Conservation (phyloP, 2,329 filamentous ascomycete genomes). For the Pyrenochaeta sp. region DNA sequence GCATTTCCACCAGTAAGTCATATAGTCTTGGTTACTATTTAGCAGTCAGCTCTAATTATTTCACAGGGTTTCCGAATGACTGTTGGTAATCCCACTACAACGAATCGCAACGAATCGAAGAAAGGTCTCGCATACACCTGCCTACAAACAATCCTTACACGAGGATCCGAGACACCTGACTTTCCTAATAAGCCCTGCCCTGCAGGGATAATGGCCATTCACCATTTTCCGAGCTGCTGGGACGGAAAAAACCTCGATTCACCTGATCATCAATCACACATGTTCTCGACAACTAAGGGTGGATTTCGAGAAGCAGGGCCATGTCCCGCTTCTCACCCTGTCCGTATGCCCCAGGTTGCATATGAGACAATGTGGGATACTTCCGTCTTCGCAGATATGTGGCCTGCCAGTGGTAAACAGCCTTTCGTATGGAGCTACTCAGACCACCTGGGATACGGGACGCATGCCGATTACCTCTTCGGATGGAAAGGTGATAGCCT, state of each 20-base stretch:
- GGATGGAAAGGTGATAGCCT: constrained; percentile 39
- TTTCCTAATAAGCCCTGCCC: constrained; percentile 33
- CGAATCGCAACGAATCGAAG: constrained; percentile 11
- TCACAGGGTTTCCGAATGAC: constrained; percentile 43
- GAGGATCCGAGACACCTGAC: constrained; percentile 11
- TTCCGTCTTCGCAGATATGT: constrained; percentile 30
- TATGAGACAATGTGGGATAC: constrained; percentile 44
- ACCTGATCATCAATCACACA: constrained; percentile 62
- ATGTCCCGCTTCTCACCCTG: constrained; percentile 37
- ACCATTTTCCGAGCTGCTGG: constrained; percentile 68
- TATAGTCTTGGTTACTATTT: not conserved
- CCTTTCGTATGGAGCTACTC: constrained; percentile 33
- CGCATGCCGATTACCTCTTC: constrained; percentile 38
- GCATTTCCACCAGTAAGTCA: constrained; percentile 31
- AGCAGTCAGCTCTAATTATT: not conserved
- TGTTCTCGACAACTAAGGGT: constrained; percentile 30
- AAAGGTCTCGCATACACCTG: constrained; percentile 36
- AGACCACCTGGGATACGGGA: constrained; percentile 36
- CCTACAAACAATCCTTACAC: constrained; percentile 50
- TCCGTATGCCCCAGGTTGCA: constrained; percentile 40
- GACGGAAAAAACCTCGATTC: constrained; percentile 60
- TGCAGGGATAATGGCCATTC: constrained; percentile 30
- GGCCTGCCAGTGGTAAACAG: constrained; percentile 33
- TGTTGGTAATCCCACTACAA: constrained; percentile 38
- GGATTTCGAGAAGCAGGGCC: constrained; percentile 28